Conservation (phyloP, 1,139 yeast genomes). For the Pichia terricola region DNA sequence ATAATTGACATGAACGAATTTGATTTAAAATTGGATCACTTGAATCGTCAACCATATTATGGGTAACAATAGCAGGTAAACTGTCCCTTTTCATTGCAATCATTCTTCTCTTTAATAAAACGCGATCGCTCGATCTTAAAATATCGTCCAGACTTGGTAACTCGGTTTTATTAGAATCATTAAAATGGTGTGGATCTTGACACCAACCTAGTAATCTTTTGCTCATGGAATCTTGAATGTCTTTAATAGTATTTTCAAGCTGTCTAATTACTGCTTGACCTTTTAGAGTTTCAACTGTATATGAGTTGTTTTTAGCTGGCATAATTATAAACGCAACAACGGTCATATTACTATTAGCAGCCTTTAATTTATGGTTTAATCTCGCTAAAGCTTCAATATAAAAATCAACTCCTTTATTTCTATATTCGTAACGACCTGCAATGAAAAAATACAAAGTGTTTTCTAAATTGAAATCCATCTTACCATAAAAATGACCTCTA, state of each 20-base stretch:
- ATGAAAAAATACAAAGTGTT: conserved; percentile 91
- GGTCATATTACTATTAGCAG: conserved; percentile 74
- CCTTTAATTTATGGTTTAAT: conserved; percentile 78
- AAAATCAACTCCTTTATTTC: conserved; percentile 95
- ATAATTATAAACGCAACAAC: conserved; percentile 97
- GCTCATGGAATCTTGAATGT: conserved; percentile 82
- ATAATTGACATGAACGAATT: conserved; percentile 82
- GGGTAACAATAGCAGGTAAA: conserved; percentile 95
- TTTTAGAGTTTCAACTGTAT: conserved; percentile 89
- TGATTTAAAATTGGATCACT: conserved; percentile 88
- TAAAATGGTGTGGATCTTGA: conserved; percentile 28
- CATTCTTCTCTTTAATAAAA: conserved; percentile 82
- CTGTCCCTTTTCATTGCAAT: conserved; percentile 84
- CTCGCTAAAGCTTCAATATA: conserved; percentile 90
- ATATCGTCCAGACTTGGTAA: conserved; percentile 66
- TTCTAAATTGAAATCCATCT: conserved; percentile 88
- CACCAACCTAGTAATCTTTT: conserved; percentile 86
- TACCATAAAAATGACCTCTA: conserved; percentile 95
- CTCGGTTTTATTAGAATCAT: conserved; percentile 27
- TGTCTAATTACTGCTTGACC: conserved; percentile 96
- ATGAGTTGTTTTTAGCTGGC: conserved; percentile 94
- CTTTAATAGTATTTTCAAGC: conserved; percentile 79
- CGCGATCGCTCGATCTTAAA: conserved; percentile 81
- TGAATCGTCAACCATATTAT: conserved; percentile 89
- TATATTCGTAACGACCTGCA: conserved; percentile 94